Base-by-base conservation (phyloP, 2,329 filamentous ascomycete genomes). In the Cladosporium phlei region DNA sequence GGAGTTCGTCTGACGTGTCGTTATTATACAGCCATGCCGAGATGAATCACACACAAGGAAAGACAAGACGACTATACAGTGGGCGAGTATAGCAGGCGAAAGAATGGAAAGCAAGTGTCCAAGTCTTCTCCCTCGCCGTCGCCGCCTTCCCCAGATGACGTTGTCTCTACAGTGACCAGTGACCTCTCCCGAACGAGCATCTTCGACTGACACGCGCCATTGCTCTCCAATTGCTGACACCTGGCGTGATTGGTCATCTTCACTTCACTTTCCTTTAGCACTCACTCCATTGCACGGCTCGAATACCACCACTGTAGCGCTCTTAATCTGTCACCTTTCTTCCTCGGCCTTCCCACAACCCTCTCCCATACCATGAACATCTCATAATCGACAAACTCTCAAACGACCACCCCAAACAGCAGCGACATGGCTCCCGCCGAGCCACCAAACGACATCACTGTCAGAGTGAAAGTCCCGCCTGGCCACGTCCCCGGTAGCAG, bases 391-490 rank as follows among this genome's bases (percentile, higher is more conserved):
- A 11, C 3, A 5, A 10, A 39, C 17, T 17, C 2, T 3, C 37
- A 28, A 5, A n/a, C 25, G 24, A 38, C 35, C 24, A 27, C 3
- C n/a, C 19, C 20, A 37, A 1, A 11, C 17, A 38, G 2, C 14
- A 3, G 14, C 20, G 29, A 28, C 42, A 63, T 62, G 59, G 45
- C 59, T 17, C 57, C 61, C n/a, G 46, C 51, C n/a, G 55, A 59
- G n/a, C 57, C 59, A 21, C 61, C 61, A 2, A 49, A 47, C 12
- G 50, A 48, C 25, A 60, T 64, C 51, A 53, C 52, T 7, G 44
- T 64, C 38, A 53, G 54, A 37, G 46, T 63, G 53, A 64, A 64
- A 43, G 61, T 64, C 28, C 60, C 60, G 37, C 59, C 59, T 14
- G 60, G 61, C 34, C 51, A 63, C 37, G 49, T 61, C 17, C 46